A percentile compares a stretch with the other conserved stretches of the same genome.
Evolutionary conservation across 1,139 yeast genomes (phyloP).

Genomic region (Martiniozyma asiatica): DNA sequence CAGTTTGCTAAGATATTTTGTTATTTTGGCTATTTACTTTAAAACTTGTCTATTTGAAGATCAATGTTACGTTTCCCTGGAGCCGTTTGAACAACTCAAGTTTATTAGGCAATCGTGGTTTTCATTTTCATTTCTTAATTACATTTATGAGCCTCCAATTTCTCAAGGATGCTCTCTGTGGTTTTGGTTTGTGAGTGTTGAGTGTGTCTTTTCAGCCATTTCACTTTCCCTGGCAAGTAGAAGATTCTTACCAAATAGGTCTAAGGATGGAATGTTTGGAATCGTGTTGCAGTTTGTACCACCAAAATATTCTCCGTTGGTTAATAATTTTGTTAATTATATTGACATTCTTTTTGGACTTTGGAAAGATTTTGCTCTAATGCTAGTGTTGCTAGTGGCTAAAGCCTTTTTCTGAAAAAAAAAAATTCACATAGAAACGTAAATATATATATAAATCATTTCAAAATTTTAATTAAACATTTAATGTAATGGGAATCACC

Average conservation of each 20-base stretch:
- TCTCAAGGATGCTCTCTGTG: slow-evolving; percentile 1
- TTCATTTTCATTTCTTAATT: neutral
- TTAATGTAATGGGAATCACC: no score
- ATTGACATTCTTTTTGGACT: slow-evolving; percentile 25
- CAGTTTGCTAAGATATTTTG: slow-evolving; percentile 13
- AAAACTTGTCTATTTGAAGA: slow-evolving; percentile 10
- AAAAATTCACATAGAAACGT: no score
- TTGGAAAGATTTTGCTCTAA: slow-evolving; percentile 4
- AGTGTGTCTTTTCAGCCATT: slow-evolving; percentile 2
- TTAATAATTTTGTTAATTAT: slow-evolving; percentile 23
- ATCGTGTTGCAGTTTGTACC: slow-evolving; percentile 19
- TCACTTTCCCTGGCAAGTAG: slow-evolving; percentile 1
- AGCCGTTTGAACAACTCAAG: no score
- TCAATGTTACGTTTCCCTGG: slow-evolving; percentile 11
- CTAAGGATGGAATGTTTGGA: slow-evolving; percentile 3
- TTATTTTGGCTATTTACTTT: slow-evolving; percentile 8
- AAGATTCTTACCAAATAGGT: slow-evolving; percentile 1
- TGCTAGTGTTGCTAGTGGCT: slow-evolving; percentile 1
- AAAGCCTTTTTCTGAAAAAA: slow-evolving; percentile 1
- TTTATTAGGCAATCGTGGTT: no score
- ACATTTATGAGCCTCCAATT: neutral
- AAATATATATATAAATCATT: no score
- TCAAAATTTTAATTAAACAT: no score
- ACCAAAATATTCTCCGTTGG: slow-evolving; percentile 11
- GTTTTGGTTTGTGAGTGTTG: slow-evolving; percentile 1